Evolutionary conservation across 805 yeast species (phyloP).

Genomic region (Teunomyces lycoperdinae): DNA sequence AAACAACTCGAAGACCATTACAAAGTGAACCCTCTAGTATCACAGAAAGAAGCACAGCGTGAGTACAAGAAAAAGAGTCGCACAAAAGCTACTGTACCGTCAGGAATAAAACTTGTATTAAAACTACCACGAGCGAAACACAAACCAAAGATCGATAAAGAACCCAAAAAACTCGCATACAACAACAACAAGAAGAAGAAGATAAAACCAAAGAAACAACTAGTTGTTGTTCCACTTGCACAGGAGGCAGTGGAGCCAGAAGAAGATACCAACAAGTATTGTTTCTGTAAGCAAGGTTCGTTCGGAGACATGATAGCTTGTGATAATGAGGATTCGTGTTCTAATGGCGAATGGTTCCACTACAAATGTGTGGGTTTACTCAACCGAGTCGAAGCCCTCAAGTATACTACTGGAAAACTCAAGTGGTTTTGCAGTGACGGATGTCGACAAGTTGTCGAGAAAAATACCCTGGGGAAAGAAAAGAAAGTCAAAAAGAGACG

Average conservation of each 20-base stretch:
- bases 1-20: constrained; percentile 34
- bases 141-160: neutral
- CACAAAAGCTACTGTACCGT: neutral
- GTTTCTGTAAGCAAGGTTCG: constrained; percentile 27
- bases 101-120: constrained; percentile 10
- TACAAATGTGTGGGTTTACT: constrained; percentile 43
- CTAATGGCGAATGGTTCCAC: constrained; percentile 47
- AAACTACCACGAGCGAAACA: constrained; percentile 6
- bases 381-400: constrained; percentile 35
- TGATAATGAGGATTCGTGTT: constrained; percentile 30
- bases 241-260: constrained; percentile 2
- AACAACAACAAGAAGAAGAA: neutral
- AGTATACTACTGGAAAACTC: constrained; percentile 30
- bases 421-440: constrained; percentile 41
- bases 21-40: constrained; percentile 29
- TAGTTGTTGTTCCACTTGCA: neutral
- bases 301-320: constrained; percentile 32
- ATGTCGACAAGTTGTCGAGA: constrained; percentile 20
- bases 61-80: neutral
- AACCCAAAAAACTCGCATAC: neutral
- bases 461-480: neutral
- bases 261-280: constrained; percentile 13
- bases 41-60: constrained; percentile 34
- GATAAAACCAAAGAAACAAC: constrained; percentile 1
- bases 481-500: constrained; percentile 7